Percentiles rank a stretch among this genome's conserved stretches.
Conservation (phyloP, 2,329 filamentous ascomycete species). For the Clarireedia hainanense region DNA sequence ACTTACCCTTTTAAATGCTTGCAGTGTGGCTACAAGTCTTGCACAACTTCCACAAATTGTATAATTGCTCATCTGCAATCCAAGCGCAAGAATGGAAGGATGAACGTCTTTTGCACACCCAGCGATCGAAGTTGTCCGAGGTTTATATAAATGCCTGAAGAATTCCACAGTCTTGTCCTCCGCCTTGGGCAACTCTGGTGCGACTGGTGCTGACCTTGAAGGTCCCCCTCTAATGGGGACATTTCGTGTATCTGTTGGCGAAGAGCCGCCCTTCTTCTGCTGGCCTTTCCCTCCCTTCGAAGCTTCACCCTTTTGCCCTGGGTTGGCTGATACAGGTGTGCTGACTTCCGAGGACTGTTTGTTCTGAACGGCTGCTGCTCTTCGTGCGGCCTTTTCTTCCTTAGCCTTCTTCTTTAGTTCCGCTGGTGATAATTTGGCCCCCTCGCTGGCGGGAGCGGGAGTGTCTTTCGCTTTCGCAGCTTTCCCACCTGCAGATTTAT, state of each 20-base stretch:
- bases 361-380: slow-evolving; percentile 61
- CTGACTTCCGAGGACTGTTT: slow-evolving; percentile 32
- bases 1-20: slow-evolving; percentile 77
- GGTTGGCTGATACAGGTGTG: slow-evolving; percentile 14
- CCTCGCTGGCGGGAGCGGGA: slow-evolving; percentile 20
- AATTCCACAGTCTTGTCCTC: slow-evolving; percentile 62
- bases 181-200: slow-evolving; percentile 43
- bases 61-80: slow-evolving; percentile 77
- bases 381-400: slow-evolving; percentile 81
- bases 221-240: slow-evolving; percentile 22
- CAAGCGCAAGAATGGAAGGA: slow-evolving; percentile 74
- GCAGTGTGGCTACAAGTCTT: slow-evolving; percentile 75
- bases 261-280: slow-evolving; percentile 28
- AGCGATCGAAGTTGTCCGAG: slow-evolving; percentile 55
- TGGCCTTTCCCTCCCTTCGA: slow-evolving; percentile 32
- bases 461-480: slow-evolving; percentile 8
- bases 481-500: slow-evolving; percentile 9
- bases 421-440: slow-evolving; percentile 49
- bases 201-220: slow-evolving; percentile 24
- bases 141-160: slow-evolving; percentile 78
- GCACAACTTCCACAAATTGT: slow-evolving; percentile 83
- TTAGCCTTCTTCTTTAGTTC: slow-evolving; percentile 76
- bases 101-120: slow-evolving; percentile 67
- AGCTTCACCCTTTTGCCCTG: slow-evolving; percentile 23
- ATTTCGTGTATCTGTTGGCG: slow-evolving; percentile 23